Evolutionary conservation across 169 alveolate species (phyloP).

Genomic region (Pseudocohnilembus persalinus): DNA sequence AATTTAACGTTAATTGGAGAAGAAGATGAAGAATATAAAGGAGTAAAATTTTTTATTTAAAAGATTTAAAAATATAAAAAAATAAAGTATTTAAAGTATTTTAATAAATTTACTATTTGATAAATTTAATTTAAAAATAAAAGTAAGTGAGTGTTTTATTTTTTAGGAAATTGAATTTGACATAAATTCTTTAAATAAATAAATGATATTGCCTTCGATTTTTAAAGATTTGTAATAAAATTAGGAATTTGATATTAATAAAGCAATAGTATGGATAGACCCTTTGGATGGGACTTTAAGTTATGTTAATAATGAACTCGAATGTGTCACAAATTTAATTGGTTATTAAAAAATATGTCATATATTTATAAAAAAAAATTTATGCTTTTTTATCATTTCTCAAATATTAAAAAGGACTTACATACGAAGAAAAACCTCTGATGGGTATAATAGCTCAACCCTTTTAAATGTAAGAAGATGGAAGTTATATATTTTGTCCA

Average conservation of each 20-base stretch:
- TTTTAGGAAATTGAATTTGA: neutral
- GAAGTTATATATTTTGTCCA: no score
- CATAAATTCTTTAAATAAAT: slow-evolving; percentile 10
- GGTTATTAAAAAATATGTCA: no score
- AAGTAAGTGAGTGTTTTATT: no score
- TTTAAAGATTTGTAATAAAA: neutral
- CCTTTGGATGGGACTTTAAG: slow-evolving; percentile 71
- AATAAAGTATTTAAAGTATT: neutral
- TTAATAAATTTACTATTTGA: neutral
- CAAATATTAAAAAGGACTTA: no score
- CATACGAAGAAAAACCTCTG: no score
- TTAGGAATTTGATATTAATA: slow-evolving; percentile 29
- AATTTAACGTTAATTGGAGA: slow-evolving; percentile 28
- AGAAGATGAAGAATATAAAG: slow-evolving; percentile 7
- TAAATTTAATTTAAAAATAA: no score
- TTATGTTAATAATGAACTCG: slow-evolving; percentile 52
- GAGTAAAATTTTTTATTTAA: neutral
- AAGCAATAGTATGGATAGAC: slow-evolving; percentile 62
- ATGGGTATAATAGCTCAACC: no score
- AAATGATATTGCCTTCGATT: slow-evolving; percentile 17
- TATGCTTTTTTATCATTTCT: no score
- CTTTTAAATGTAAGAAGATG: no score
- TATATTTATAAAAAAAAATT: no score
- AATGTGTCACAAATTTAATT: slow-evolving; percentile 56
- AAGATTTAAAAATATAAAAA: neutral